Evolutionary conservation across 1,139 yeast genomes (phyloP), one percentile per base, ranked within the genome.

Genomic region (Trichomonascaceae sp.): DNA sequence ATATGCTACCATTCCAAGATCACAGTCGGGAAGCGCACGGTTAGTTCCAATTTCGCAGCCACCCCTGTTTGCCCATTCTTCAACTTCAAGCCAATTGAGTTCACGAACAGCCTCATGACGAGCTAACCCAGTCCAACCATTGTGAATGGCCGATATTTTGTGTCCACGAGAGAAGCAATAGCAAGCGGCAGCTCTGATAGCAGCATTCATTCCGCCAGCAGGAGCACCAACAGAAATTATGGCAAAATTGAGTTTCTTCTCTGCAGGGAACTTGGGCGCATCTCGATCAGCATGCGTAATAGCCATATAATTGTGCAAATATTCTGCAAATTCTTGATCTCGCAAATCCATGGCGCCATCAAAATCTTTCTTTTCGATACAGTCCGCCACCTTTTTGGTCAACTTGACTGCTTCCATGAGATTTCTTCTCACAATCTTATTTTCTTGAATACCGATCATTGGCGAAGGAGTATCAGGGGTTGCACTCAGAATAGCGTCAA

Each of bases 41-140:
- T 93, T 93, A 43, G 98, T 93, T 63, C 99, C 99, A 59, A 93
- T 81, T 70, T 90, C 96, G 46, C 96, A 87, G 45, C 99, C 99
- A 65, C 99, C 99, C 61, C 80, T 75, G 59, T 86, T 83, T 67
- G 86, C 88, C 96, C 96, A 91, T 50, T 85, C 87, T 66, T 87
- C 91, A 63, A 90, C 88, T 60, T 87, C 91, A 51, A 87, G 72
- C 99, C 99, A 93, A 45, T 76, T 72, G 60, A 93, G 75, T 61
- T 85, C 83, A 58, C 81, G 78, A 30, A 93, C 84, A 30, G 85
- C 77, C 56, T 90, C 97, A 62, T 85, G 89, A 61, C 88, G 80
- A 18, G 88, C 82, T 61, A 93, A 77, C 12, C 99, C 99, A n/a
- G 85, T 76, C 76, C 91, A 93, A 45, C 98, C 97, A 70, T 93